These are phyloP conservation scores for Gentiana straminea DNA, from an alignment of 257 asterid genomes.

Conservation along the genomic window DNA sequence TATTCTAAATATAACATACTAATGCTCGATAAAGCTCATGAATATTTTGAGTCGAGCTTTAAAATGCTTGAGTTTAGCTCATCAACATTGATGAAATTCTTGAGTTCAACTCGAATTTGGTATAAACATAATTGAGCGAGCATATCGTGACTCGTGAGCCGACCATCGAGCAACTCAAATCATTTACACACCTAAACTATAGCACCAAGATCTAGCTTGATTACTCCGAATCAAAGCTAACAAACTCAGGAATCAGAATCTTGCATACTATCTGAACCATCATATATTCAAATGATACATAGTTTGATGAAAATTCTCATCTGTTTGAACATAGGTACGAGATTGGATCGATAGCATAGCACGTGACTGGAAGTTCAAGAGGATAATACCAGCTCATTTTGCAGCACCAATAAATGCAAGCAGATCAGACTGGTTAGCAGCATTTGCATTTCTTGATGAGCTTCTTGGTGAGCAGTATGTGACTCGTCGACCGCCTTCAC, in stretches of 20 bases:
- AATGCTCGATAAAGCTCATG: too few relatives aligned
- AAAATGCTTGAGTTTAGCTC: too few relatives aligned
- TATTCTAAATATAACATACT: too few relatives aligned
- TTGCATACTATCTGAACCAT: not conserved
- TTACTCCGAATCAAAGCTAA: too few relatives aligned
- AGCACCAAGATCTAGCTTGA: too few relatives aligned
- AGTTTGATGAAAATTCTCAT: not conserved
- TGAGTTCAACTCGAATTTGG: too few relatives aligned
- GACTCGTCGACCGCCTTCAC: slow-evolving; percentile 62
- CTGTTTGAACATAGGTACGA: slow-evolving; percentile 44
- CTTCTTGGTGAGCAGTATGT: slow-evolving; percentile 64
- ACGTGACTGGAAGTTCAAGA: slow-evolving; percentile 83
- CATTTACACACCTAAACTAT: too few relatives aligned
- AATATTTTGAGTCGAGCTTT: too few relatives aligned
- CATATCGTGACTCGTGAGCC: too few relatives aligned
- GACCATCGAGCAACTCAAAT: too few relatives aligned
- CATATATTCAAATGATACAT: not conserved
- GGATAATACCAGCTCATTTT: slow-evolving; percentile 95
- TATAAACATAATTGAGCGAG: too few relatives aligned
- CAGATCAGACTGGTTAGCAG: slow-evolving; percentile 76
- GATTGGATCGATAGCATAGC: slow-evolving; percentile 83
- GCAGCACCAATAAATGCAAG: slow-evolving; percentile 76
- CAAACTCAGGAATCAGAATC: not conserved
- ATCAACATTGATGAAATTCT: too few relatives aligned
- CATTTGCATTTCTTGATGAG: slow-evolving; percentile 86